A percentile compares a stretch with the other conserved stretches of the same genome.
Conservation (phyloP, 2,329 filamentous ascomycete genomes). For the Penicillium digitatum region DNA sequence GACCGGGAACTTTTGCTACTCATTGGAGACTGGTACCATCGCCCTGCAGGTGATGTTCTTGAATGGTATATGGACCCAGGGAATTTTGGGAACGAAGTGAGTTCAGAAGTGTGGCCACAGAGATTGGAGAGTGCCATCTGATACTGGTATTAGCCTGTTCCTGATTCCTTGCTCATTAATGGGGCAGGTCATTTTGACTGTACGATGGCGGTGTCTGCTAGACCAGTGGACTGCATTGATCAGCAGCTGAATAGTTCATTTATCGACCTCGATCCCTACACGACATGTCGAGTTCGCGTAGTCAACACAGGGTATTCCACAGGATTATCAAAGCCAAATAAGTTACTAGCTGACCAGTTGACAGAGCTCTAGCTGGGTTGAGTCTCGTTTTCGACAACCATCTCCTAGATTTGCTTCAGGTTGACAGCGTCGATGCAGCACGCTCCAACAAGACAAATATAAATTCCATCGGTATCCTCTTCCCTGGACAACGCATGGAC, state of each 20-base stretch:
- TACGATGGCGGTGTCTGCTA: conserved; percentile 44
- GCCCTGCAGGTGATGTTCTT: conserved; percentile 40
- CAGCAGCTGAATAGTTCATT: conserved; percentile 24
- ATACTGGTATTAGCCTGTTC: conserved; percentile 40
- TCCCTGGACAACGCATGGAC: conserved; percentile 47
- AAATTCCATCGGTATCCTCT: conserved; percentile 40
- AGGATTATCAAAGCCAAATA: neutral
- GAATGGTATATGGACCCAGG: conserved; percentile 44
- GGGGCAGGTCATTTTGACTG: conserved; percentile 47
- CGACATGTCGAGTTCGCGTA: conserved; percentile 38
- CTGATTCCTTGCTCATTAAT: conserved; percentile 49
- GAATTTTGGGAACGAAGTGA: conserved; percentile 45
- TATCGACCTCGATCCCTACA: conserved; percentile 21
- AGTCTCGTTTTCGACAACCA: conserved; percentile 33
- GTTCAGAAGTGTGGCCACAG: neutral
- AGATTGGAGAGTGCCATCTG: neutral
- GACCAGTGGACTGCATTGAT: conserved; percentile 44
- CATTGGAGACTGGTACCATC: conserved; percentile 51
- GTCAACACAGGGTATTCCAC: conserved; percentile 44
- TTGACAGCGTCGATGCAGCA: conserved; percentile 41
- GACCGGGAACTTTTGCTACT: conserved; percentile 46
- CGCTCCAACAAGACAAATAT: conserved; percentile 14
- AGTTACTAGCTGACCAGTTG: conserved; percentile 2
- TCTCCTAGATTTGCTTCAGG: conserved; percentile 34
- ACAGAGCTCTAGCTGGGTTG: conserved; percentile 41